A percentile compares a stretch with the other conserved stretches of the same genome.
These are phyloP conservation scores for Eutypella sp. DNA, from an alignment of 2,329 filamentous ascomycete species.

Conservation along the genomic window DNA sequence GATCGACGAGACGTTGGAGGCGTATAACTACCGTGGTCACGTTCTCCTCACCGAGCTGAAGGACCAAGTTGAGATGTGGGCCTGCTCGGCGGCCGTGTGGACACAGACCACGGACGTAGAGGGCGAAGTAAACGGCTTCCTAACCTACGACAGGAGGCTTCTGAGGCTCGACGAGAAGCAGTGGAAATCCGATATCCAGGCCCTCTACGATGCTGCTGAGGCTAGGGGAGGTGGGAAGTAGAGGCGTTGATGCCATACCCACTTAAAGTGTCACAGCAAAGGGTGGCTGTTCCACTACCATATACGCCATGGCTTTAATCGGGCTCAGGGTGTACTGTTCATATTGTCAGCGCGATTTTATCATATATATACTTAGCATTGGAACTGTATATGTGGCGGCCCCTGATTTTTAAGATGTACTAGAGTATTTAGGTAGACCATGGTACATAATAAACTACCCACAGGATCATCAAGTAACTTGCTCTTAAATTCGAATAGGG, in stretches of 20 bases:
- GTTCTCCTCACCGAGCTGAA: conserved; percentile 56
- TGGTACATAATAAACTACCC: too few species aligned
- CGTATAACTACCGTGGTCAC: conserved; percentile 63
- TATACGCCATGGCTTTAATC: background rate
- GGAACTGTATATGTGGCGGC: too few species aligned
- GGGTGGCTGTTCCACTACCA: too few species aligned
- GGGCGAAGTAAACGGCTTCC: conserved; percentile 66
- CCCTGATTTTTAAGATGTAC: too few species aligned
- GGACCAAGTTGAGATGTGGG: conserved; percentile 54
- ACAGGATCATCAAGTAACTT: too few species aligned
- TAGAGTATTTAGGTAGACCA: too few species aligned
- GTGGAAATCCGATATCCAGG: conserved; percentile 57
- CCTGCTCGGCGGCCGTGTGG: conserved; percentile 65
- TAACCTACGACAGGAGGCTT: conserved; percentile 63
- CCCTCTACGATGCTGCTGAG: conserved; percentile 52
- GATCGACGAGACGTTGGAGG: conserved; percentile 49
- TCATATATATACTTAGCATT: too few species aligned
- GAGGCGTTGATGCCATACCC: too few species aligned
- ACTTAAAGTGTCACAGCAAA: too few species aligned
- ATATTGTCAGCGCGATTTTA: too few species aligned
- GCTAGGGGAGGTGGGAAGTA: conserved; percentile 10
- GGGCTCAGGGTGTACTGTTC: too few species aligned
- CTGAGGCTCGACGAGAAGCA: conserved; percentile 50
- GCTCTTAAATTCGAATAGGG: too few species aligned
- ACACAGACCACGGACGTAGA: conserved; percentile 73